Base-by-base conservation (phyloP, 2,329 filamentous ascomycete genomes). In the Fusarium xylarioides region DNA sequence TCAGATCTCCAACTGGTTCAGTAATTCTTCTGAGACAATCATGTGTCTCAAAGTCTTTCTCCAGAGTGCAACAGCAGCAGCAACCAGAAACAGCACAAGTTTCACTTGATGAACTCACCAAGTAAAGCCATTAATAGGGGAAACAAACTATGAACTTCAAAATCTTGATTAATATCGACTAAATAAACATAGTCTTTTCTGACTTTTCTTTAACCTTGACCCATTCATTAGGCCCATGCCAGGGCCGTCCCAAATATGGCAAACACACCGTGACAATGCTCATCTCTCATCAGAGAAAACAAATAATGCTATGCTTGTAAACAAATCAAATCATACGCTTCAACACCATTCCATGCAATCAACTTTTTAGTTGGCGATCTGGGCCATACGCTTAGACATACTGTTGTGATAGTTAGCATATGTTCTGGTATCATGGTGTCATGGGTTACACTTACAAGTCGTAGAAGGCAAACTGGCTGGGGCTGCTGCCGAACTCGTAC, bases 391-490 rank as follows among this genome's bases (percentile, higher is more conserved):
- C 83, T 88, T 90, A 28, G 90, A 90, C 90, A 92, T 92, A 79
- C 90, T 91, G 71, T 75, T 49, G 15, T 37, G 42, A 52, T 50
- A 59, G 76, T 85, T 82, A 85, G 82, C 57, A 59, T 68, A 38
- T 63, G 53, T 55, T 40, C 44, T 34, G 21, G 5, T n/a, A 18
- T 28, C 38, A 32, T 18, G 32, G 19, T n/a, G 9, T 18, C 19
- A 28, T 32, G 11, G 57, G 54, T 38, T 32, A 52, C 68, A 92
- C 93, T 90, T 86, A 95, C 93, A 98, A 99, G 81, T 97, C 94
- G 84, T 97, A 99, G 88, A 99, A 99, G 43, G 95, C 95, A 85
- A 99, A 98, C 79, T 98, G 95, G 85, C 92, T 96, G 10, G 96
- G 95, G 75, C 90, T 92, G 81, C 95, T 95, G 79, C 96, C 96